A percentile compares a stretch with the other conserved stretches of the same genome.
Evolutionary conservation across 768 basidiomycete species (phyloP).

Genomic region (Gymnopilus dilepis): DNA sequence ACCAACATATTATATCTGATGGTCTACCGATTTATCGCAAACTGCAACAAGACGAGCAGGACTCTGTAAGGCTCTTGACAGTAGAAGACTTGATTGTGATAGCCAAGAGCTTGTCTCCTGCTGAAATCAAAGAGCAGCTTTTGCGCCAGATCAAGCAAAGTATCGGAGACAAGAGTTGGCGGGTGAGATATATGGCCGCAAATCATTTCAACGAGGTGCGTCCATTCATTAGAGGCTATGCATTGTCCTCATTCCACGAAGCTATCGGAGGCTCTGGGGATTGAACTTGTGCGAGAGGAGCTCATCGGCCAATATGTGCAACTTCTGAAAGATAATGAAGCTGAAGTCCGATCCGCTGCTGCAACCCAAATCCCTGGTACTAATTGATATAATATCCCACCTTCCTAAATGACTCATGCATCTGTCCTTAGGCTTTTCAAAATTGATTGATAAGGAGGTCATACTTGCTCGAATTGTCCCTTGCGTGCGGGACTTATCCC

Average conservation of each 20-base stretch:
- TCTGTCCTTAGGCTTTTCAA: constrained; percentile 78
- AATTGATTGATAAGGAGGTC: constrained; percentile 90
- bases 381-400: constrained; percentile 19
- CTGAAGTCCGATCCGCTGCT: constrained; percentile 96
- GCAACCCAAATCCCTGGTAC: constrained; percentile 96
- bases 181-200: constrained; percentile 98
- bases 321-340: constrained; percentile 96
- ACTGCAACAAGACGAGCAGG: constrained; percentile 95
- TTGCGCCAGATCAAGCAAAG: constrained; percentile 87
- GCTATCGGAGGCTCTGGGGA: constrained; percentile 91
- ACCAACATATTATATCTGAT: constrained; percentile 83
- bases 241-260: constrained; percentile 32
- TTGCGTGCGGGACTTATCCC: constrained; percentile 91
- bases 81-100: constrained; percentile 96
- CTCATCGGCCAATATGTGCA: constrained; percentile 92
- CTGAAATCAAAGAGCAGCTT: constrained; percentile 92
- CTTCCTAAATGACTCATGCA: constrained; percentile 7
- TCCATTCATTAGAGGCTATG: background rate
- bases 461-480: constrained; percentile 93
- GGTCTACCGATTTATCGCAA: constrained; percentile 91
- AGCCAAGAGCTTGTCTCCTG: constrained; percentile 79
- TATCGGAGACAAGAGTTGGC: constrained; percentile 96
- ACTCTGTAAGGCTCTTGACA: constrained; percentile 94
- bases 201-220: constrained; percentile 93
- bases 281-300: constrained; percentile 91